A percentile compares a stretch with the other conserved stretches of the same genome.
phyloP scores from a whole-genome alignment of 805 yeast genomes.

The Nakazawaea siamensis region DNA sequence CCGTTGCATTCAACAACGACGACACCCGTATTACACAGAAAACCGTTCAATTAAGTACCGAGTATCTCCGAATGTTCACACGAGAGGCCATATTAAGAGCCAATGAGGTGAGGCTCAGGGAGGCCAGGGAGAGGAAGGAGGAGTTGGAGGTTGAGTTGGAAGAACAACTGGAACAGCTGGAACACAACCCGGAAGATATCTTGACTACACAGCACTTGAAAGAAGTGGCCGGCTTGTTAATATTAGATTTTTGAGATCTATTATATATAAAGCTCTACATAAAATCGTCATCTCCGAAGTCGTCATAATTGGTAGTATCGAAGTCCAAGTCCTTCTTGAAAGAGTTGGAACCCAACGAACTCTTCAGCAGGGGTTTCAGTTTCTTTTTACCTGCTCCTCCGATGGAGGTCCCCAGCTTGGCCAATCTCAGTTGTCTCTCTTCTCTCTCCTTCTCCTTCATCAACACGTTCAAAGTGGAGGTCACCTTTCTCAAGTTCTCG shows the following conservation, averaged over 20 bases:
- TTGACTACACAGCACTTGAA: constrained; percentile 48
- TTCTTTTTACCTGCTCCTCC: constrained; percentile 96
- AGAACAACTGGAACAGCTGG: constrained; percentile 28
- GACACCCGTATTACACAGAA: constrained; percentile 39
- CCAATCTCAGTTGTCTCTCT: constrained; percentile 81
- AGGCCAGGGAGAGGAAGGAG: constrained; percentile 4
- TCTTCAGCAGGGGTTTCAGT: constrained; percentile 67
- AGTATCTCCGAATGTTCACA: constrained; percentile 47
- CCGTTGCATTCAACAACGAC: constrained; percentile 36
- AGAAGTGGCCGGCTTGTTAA: constrained; percentile 46
- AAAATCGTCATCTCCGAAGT: constrained; percentile 74
- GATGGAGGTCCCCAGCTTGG: constrained; percentile 73
- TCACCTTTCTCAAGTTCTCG: constrained; percentile 79
- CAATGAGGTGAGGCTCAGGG: constrained; percentile 38
- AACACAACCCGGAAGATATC: constrained; percentile 22
- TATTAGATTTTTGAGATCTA: constrained; percentile 39
- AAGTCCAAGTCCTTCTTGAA: constrained; percentile 61
- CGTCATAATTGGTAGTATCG: constrained; percentile 47
- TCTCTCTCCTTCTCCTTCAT: constrained; percentile 81
- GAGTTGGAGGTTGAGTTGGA: constrained; percentile 10
- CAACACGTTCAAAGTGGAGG: constrained; percentile 74
- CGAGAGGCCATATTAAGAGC: constrained; percentile 52
- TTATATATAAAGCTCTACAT: constrained; percentile 42
- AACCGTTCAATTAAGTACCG: constrained; percentile 41
- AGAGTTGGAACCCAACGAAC: constrained; percentile 45